Evolutionary conservation across 345 rosid genomes (phyloP), one percentile per base, ranked within the genome.

Genomic region (Syzygium grande): DNA sequence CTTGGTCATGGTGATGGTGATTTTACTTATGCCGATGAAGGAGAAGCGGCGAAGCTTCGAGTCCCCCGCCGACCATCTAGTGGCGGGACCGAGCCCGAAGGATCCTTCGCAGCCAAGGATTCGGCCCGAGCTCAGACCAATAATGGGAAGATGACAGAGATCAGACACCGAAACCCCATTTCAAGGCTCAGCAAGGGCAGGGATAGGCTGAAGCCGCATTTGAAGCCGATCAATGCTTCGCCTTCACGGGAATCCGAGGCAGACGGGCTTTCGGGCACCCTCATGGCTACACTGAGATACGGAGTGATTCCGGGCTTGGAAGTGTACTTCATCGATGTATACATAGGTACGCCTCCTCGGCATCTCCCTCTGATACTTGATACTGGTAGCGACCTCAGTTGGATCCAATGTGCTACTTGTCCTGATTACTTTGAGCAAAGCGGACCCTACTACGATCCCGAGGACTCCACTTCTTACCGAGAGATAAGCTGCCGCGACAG

Each of bases 331-430:
- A 93, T 97, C 88, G 98, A 97, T 84, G 98, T 95, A 30, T 92
- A 96, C 68, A 90, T 96, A 29, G 99, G 99, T 84, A 94, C 96
- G 12, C 99, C 99, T 65, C 97, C 98, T 27, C 94, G 90, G 86
- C 98, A 94, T 88, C 93, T 91, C 89, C 94, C 97, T 86, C 92
- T 97, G 90, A 94, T 97, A 78, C 97, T 97, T 51, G 99, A 97
- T 90, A 97, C 99, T 13, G 98, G 98, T 14, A 97, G 98, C 89
- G 98, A 96, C 90, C 92, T 97, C 51, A 97, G 92, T 87, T 97
- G 98, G 98, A 94, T 97, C 86, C 94, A 95, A 78, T 95, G 97
- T 83, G 90, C 93, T 15, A 95, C 98, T 88, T 97, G 98, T 88
- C 85, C 92, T 65, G 99, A 94, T 87, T 96, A 98, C 90, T 96